These are phyloP conservation scores for Leptodontidium sp. DNA, from an alignment of 2,329 filamentous ascomycete genomes.

Conservation along the genomic window DNA sequence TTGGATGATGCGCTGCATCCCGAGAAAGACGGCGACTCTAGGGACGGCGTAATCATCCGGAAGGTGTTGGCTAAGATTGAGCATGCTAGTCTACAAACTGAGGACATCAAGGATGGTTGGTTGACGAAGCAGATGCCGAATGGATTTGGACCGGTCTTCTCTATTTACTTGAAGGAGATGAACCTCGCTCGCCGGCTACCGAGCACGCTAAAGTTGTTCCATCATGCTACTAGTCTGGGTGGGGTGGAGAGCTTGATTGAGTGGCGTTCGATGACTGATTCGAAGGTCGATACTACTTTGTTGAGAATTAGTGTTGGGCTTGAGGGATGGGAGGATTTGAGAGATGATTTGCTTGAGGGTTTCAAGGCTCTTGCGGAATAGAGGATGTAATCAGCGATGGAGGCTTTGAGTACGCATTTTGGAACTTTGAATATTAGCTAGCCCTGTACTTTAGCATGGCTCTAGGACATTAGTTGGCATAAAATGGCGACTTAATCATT, in stretches of 20 bases:
- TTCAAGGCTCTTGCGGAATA: conserved; percentile 54
- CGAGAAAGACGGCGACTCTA: conserved; percentile 36
- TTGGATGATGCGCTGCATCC: conserved; percentile 54
- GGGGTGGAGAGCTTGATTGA: conserved; percentile 96
- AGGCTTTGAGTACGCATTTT: background rate
- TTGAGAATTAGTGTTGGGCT: conserved; percentile 86
- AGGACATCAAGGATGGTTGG: conserved; percentile 71
- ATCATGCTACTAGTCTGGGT: conserved; percentile 93
- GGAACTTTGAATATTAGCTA: background rate
- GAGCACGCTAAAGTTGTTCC: conserved; percentile 81
- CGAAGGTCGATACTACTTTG: conserved; percentile 72
- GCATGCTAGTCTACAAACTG: conserved; percentile 82
- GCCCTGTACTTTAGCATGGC: background rate
- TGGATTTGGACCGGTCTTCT: conserved; percentile 90
- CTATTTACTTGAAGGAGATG: conserved; percentile 70
- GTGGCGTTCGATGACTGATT: conserved; percentile 92
- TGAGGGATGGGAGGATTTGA: conserved; percentile 86
- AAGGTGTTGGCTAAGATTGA: conserved; percentile 67
- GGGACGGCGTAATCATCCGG: conserved; percentile 53
- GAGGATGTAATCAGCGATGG: background rate
- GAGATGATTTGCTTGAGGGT: conserved; percentile 74
- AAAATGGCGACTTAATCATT: no score
- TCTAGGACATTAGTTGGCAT: background rate
- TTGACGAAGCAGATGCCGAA: conserved; percentile 87
- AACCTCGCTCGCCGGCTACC: conserved; percentile 74